Percentiles rank a stretch among this genome's conserved stretches.
phyloP scores from a whole-genome alignment of 176 grass and related monocot species.

The Zea luxurians region DNA sequence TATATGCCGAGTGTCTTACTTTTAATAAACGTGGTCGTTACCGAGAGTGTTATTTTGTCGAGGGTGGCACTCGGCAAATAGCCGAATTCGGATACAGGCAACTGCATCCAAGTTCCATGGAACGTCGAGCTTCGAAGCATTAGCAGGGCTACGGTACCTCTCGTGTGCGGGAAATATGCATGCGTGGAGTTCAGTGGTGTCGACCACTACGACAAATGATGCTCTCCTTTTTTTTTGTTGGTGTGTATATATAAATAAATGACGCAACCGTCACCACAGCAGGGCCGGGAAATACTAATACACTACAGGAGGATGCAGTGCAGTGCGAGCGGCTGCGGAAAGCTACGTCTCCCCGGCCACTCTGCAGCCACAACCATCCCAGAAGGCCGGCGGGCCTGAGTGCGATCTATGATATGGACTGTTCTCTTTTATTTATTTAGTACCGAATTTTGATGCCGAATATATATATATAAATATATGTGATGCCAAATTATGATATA shows the following conservation, averaged over 20 bases:
- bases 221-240: not conserved
- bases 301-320: not conserved
- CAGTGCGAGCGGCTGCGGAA: slow-evolving; percentile 32
- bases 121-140: slow-evolving; percentile 27
- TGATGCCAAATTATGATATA: no score
- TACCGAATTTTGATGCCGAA: not conserved
- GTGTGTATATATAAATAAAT: not conserved
- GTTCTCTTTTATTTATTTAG: slow-evolving; percentile 16
- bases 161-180: slow-evolving; percentile 13
- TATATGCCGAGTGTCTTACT: no score
- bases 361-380: slow-evolving; percentile 7
- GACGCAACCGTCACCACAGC: slow-evolving; percentile 6
- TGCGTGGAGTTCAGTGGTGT: slow-evolving; percentile 33
- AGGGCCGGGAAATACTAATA: not conserved
- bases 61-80: no score
- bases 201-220: slow-evolving; percentile 20
- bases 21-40: no score
- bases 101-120: slow-evolving; percentile 6
- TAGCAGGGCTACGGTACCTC: not conserved
- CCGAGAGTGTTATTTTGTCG: no score
- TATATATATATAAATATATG: no score
- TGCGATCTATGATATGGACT: slow-evolving; percentile 44
- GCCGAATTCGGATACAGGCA: no score
- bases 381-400: slow-evolving; percentile 24
- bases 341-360: slow-evolving; percentile 38